Conservation (phyloP, 2,329 filamentous ascomycete species). For the Penicillium sp. region DNA sequence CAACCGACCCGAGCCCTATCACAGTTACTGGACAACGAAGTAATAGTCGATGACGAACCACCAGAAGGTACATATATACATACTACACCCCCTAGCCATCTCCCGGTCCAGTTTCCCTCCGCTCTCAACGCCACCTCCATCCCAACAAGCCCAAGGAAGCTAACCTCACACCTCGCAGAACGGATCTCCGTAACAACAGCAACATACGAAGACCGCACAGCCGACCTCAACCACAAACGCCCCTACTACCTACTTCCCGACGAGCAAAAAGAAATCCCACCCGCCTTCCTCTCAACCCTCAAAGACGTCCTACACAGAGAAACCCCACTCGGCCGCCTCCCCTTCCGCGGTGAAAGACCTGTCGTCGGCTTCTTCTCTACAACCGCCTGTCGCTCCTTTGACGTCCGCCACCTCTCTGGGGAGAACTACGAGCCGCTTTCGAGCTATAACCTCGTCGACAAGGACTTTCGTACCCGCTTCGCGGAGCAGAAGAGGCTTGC, state of each 20-base stretch:
- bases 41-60: background rate
- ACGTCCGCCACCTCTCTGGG: conserved; percentile 22
- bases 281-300: conserved; percentile 19
- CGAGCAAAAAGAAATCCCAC: conserved; percentile 11
- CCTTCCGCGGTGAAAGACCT: conserved; percentile 14
- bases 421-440: conserved; percentile 28
- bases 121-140: background rate
- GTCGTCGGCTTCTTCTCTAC: conserved; percentile 24
- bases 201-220: background rate
- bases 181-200: background rate
- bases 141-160: background rate
- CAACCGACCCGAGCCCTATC: background rate
- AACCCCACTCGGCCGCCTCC: conserved; percentile 12
- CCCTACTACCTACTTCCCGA: background rate
- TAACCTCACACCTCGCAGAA: background rate
- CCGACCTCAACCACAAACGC: background rate
- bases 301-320: conserved; percentile 20
- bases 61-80: background rate
- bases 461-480: conserved; percentile 44
- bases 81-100: background rate
- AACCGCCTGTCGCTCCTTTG: conserved; percentile 19
- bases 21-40: background rate
- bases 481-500: conserved; percentile 35
- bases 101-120: background rate
- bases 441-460: conserved; percentile 38